phyloP scores from a whole-genome alignment of 2,329 filamentous ascomycete genomes.

The Monilinia fructigena region DNA sequence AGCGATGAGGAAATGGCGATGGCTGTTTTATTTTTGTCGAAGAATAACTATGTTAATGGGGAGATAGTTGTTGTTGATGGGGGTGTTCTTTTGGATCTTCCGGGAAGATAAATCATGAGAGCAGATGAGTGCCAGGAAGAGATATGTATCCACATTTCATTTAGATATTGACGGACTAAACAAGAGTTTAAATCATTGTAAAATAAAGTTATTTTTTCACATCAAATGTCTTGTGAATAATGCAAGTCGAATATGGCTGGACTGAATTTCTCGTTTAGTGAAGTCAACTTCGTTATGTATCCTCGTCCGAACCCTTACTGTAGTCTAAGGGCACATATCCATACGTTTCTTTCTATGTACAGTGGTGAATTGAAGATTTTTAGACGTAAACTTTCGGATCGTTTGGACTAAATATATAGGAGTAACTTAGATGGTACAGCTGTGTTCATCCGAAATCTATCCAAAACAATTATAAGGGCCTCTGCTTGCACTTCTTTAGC shows the following conservation, averaged over 20 bases:
- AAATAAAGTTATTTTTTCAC: not conserved
- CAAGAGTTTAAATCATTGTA: not conserved
- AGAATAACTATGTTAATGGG: conserved; percentile 43
- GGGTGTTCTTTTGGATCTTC: conserved; percentile 45
- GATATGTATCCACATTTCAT: not conserved
- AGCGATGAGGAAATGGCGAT: conserved; percentile 53
- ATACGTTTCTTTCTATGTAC: too few relatives aligned
- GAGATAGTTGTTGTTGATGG: conserved; percentile 50
- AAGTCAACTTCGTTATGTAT: not conserved
- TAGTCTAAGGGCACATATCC: not conserved
- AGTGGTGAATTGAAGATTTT: not conserved
- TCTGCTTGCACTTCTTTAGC: conserved; percentile 31
- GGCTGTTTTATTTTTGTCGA: conserved; percentile 52
- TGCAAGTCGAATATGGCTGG: not conserved
- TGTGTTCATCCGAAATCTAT: not conserved
- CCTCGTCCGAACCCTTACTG: not conserved
- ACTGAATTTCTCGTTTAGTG: not conserved
- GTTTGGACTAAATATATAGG: not conserved
- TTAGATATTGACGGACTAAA: too few relatives aligned
- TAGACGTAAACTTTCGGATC: not conserved
- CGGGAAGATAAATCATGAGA: conserved; percentile 31
- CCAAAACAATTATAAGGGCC: conserved; percentile 21
- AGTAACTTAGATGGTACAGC: not conserved
- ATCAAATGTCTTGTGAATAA: not conserved
- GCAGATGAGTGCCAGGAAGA: not conserved